Base-by-base conservation (phyloP, 2,329 filamentous ascomycete species). In the Fusarium praegraminearum region DNA sequence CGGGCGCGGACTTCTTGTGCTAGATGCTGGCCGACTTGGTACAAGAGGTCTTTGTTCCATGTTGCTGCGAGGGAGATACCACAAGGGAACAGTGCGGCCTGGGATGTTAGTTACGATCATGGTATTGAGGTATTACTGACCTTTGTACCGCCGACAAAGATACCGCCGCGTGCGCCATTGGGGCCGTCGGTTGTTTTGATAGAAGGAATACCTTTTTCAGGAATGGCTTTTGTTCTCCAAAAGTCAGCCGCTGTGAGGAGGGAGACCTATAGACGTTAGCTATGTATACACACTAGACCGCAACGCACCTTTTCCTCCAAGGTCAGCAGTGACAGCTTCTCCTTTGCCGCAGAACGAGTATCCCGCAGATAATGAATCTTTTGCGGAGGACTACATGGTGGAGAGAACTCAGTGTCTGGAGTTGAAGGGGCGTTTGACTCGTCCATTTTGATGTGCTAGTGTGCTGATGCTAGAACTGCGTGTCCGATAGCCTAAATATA, bases 41-140 rank as follows among this genome's bases (percentile, higher is more conserved):
- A 85, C 28, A 94, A 84, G 38, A 95, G 82, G 8, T 90, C 84
- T 49, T 87, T 85, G 75, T 95, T 92, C 91, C 91, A 96, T 35
- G 92, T 93, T 43, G 92, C 90, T 10, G 91, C 92, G 45, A 95
- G 85, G 1, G 91, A 93, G 58, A 93, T 89, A 58, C 91, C 92
- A 71, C 92, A 94, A 10, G 93, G 93, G 69, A 95, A 92, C 47
- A 93, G 85, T 20, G 92, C 92, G 40, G 92, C 91, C 83, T 92
- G 10, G 1, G 3, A 20, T 7, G 12, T 7, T n/a, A 54, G 46
- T 41, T 12, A 28, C 10, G 20, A 9, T n/a, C 0, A 26, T 33
- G 0, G 6, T 45, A 9, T 2, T 1, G 4, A 5, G 8, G 8
- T 3, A 6, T 10, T 76, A 80, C 15, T 71, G 40, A 86, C 86